Percentiles rank a stretch among this genome's conserved stretches.
These are phyloP conservation scores for Phytophthora nicotianae DNA, from an alignment of 352 stramenopile species.

Conservation along the genomic window DNA sequence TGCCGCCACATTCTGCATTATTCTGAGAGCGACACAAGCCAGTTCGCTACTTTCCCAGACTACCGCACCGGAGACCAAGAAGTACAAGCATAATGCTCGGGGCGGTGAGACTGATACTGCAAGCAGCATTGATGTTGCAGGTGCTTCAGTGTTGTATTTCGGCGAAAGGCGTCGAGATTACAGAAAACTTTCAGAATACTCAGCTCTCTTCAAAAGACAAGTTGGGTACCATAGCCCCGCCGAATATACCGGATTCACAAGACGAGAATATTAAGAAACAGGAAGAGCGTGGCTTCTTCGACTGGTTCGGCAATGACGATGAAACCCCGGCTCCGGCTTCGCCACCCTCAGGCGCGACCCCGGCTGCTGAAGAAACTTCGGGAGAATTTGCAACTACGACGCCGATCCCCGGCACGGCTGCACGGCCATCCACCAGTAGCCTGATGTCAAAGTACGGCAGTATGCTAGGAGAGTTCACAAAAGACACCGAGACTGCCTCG, in stretches of 20 bases:
- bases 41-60: conserved; percentile 18
- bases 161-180: conserved; percentile 12
- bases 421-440: conserved; percentile 9
- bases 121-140: conserved; percentile 24
- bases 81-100: conserved; percentile 32
- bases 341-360: not conserved
- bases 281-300: conserved; percentile 28
- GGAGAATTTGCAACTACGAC: conserved; percentile 16
- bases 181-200: conserved; percentile 33
- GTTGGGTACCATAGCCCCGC: conserved; percentile 1
- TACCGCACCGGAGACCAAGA: conserved; percentile 17
- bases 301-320: conserved; percentile 15
- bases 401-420: conserved; percentile 17
- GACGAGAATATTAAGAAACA: conserved; percentile 15
- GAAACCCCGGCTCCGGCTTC: not conserved
- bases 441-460: conserved; percentile 31
- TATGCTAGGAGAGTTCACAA: conserved; percentile 12
- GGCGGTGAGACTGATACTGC: conserved; percentile 23
- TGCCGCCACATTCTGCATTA: conserved; percentile 35
- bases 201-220: conserved; percentile 8
- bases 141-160: conserved; percentile 15
- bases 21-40: conserved; percentile 20
- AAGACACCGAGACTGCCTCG: not conserved
- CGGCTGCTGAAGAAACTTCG: not conserved
- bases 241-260: conserved; percentile 4